Evolutionary conservation across 225 moss, liverwort and hornwort genomes (phyloP).

Genomic region (Marchantia polymorpha): DNA sequence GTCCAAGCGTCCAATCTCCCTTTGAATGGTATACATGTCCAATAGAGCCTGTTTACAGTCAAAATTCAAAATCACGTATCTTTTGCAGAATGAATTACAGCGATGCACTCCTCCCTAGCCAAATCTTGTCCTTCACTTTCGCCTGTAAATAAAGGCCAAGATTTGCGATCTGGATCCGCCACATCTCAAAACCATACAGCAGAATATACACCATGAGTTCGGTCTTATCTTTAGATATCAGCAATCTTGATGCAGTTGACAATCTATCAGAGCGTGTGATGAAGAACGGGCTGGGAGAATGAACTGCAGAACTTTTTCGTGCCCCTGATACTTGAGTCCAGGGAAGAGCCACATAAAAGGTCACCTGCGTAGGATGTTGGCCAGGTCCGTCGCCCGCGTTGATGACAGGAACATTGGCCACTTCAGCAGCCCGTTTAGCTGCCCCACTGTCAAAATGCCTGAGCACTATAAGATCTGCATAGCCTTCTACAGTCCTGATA

Average conservation of each 20-base stretch:
- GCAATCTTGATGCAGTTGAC: not conserved
- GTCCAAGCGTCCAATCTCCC: slow-evolving; percentile 82
- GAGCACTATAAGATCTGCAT: slow-evolving; percentile 85
- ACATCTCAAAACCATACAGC: not conserved
- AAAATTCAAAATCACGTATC: not conserved
- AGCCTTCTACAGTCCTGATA: slow-evolving; percentile 93
- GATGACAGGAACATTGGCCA: slow-evolving; percentile 80
- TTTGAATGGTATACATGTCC: slow-evolving; percentile 89
- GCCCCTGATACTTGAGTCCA: not conserved
- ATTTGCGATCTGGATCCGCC: not conserved
- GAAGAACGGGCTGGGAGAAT: not conserved
- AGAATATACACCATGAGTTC: not conserved
- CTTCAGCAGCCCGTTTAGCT: slow-evolving; percentile 74
- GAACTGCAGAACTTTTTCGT: not conserved
- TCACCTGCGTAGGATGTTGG: slow-evolving; percentile 99
- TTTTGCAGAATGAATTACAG: not conserved
- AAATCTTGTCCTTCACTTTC: no score
- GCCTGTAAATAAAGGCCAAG: no score
- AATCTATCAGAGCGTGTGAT: not conserved
- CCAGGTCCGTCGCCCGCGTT: slow-evolving; percentile 99
- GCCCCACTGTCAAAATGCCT: slow-evolving; percentile 98
- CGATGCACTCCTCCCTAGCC: not conserved
- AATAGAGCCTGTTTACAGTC: slow-evolving; percentile 61
- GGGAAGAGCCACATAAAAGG: not conserved
- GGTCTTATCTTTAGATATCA: not conserved